These are phyloP conservation scores for Mortierella sp. DNA, from an alignment of 371 early-diverging fungal species.

Conservation along the genomic window DNA sequence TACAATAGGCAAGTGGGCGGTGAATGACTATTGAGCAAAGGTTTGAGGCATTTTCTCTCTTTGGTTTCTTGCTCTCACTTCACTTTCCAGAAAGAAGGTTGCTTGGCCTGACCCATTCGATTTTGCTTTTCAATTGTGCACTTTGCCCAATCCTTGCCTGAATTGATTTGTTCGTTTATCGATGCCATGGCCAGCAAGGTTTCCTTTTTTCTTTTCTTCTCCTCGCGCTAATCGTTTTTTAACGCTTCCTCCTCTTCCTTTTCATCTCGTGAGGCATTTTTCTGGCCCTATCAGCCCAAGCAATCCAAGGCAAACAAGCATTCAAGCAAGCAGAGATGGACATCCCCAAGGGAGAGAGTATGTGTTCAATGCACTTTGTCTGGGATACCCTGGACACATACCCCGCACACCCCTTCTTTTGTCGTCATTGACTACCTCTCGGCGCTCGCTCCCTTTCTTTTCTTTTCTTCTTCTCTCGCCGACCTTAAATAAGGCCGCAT, in stretches of 20 bases:
- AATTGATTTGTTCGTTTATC: not conserved
- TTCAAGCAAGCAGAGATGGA: not conserved
- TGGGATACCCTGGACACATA: not conserved
- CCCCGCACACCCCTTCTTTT: not conserved
- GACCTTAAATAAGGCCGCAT: conserved; percentile 3
- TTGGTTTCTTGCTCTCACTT: not conserved
- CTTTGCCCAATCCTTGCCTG: not conserved
- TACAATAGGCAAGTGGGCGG: not conserved
- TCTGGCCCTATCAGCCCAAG: not conserved
- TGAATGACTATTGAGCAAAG: not conserved
- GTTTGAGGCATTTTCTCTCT: conserved; percentile 11
- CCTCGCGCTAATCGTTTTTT: not conserved
- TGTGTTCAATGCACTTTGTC: not conserved
- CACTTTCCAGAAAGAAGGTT: not conserved
- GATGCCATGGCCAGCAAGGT: not conserved
- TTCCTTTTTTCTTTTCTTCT: not conserved
- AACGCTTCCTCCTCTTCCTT: not conserved
- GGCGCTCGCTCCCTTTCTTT: not conserved
- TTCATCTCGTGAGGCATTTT: conserved; percentile 11
- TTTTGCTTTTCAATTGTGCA: not conserved
- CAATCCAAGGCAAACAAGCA: not conserved
- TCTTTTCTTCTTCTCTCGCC: no score
- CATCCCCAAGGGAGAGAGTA: not conserved
- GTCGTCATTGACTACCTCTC: not conserved
- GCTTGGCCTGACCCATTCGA: not conserved